Base-by-base conservation (phyloP, 345 rosid species). In the Litchi chinensis region DNA sequence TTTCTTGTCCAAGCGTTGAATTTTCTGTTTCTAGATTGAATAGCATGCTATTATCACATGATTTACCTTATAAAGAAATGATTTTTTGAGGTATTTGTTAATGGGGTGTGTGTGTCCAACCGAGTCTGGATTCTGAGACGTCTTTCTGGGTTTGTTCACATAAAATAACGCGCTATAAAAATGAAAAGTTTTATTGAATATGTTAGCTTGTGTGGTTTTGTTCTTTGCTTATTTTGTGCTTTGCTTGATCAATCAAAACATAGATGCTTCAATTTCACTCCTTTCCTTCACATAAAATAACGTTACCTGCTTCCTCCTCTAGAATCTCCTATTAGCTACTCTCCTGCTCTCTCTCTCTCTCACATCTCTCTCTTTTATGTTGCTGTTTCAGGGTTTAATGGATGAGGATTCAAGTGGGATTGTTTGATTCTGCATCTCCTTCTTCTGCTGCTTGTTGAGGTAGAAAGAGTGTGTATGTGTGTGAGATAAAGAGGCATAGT, bases 241-340 rank as follows among this genome's bases (percentile, higher is more conserved):
- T 87, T 82, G 82, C 87, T 88, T 84, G 76, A 81, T 84, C 72
- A 77, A 79, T 79, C 73, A 24, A 76, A 76, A 68, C 83, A 18
- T 79, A 32, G 81, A 85, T 81, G 75, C 86, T 83, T 87, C 82
- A 32, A 81, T 39, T 80, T 75, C 81, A 80, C 76, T 80, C 87
- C 40, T 66, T 76, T 46, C 56, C 76, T 76, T 83, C 90, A 85
- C 94, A 91, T 91, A 78, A 89, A 91, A 91, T 89, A 87, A 84
- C 90, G 82, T 79, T 76, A 74, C 11, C 28, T 60, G 52, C 10
- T 46, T 46, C 37, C 37, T 32, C 37, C 37, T 52, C 71, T 68
- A 50, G 46, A 46, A 71, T 71, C 70, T 83, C 28, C 73, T 40
- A 48, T 64, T 37, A 44, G 32, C 50, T 32, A 32, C 67, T 59